Evolutionary conservation across 805 yeast genomes (phyloP).

Genomic region (Ogataea siamensis): DNA sequence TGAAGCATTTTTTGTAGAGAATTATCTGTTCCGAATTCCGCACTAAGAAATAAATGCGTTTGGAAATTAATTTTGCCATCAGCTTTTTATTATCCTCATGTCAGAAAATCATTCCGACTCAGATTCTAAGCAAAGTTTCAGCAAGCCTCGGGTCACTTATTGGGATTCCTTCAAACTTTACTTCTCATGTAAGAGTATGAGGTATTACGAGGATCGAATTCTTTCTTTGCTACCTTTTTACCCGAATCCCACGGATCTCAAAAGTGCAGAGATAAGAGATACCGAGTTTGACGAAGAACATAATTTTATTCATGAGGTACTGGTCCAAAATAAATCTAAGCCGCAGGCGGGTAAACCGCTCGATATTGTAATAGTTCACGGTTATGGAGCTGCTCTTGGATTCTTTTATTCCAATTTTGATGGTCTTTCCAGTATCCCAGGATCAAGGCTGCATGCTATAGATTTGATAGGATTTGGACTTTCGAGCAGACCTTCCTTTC

Average conservation of each 20-base stretch:
- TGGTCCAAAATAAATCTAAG: constrained; percentile 42
- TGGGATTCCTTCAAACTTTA: constrained; percentile 30
- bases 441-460: constrained; percentile 60
- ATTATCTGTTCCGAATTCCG: no score
- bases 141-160: constrained; percentile 4
- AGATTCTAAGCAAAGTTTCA: no score
- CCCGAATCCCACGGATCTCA: constrained; percentile 49
- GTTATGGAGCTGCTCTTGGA: constrained; percentile 89
- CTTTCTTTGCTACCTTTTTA: constrained; percentile 58
- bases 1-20: no score
- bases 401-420: constrained; percentile 72
- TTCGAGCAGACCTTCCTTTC: constrained; percentile 53
- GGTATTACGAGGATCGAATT: constrained; percentile 39
- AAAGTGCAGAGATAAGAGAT: constrained; percentile 46
- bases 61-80: no score
- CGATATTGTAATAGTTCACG: constrained; percentile 73
- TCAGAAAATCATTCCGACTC: no score
- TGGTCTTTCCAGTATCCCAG: constrained; percentile 47
- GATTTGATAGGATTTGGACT: constrained; percentile 74
- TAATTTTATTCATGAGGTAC: constrained; percentile 72
- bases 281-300: constrained; percentile 48
- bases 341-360: constrained; percentile 14
- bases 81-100: background rate
- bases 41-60: no score
- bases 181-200: constrained; percentile 24